These are phyloP conservation scores for Populus davidiana DNA, from an alignment of 345 rosid genomes.

Conservation along the genomic window DNA sequence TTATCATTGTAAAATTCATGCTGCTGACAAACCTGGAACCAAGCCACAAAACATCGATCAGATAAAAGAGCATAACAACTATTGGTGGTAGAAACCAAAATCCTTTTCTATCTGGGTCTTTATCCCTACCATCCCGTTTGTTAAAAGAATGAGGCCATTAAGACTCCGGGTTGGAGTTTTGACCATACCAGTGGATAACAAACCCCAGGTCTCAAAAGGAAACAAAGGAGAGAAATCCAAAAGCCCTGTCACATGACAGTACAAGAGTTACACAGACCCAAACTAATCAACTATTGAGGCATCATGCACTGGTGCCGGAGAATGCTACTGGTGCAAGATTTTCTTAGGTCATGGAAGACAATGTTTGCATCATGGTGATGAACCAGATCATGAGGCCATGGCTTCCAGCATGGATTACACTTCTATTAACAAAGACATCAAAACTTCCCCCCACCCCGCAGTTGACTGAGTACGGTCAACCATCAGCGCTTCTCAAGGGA, in stretches of 20 bases:
- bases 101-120: background rate
- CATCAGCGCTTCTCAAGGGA: background rate
- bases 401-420: no score
- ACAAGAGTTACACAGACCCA: background rate
- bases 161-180: background rate
- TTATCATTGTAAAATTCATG: constrained; percentile 86
- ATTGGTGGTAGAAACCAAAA: background rate
- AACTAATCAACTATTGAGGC: background rate
- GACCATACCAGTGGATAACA: background rate
- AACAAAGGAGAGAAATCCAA: background rate
- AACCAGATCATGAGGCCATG: background rate
- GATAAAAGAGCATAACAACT: background rate
- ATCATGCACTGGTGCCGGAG: background rate
- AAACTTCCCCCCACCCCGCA: background rate
- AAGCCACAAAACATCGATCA: background rate
- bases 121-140: background rate
- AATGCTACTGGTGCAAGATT: background rate
- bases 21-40: constrained; percentile 87
- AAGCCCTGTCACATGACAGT: background rate
- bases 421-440: background rate
- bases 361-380: background rate
- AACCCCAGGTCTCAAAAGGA: background rate
- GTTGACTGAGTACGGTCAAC: background rate
- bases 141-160: background rate
- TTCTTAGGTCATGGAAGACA: background rate